A percentile compares a stretch with the other conserved stretches of the same genome.
phyloP scores from a whole-genome alignment of 371 early-diverging fungal species.

The Circinella minor region DNA sequence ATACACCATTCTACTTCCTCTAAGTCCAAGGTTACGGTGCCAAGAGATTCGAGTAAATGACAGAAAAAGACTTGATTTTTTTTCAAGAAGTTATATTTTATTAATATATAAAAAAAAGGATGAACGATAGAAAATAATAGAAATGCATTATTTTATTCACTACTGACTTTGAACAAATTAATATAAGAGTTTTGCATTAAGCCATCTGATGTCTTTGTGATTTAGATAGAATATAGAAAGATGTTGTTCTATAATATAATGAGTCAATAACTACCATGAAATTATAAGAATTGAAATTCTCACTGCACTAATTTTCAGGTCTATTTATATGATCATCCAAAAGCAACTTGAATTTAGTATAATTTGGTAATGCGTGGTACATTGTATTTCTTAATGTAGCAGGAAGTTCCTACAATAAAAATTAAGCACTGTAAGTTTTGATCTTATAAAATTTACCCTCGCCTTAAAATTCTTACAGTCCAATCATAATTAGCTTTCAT shows the following conservation, averaged over 20 bases:
- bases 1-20: neutral
- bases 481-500: neutral
- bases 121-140: too few species aligned
- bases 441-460: neutral
- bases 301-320: neutral
- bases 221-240: neutral
- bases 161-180: too few species aligned
- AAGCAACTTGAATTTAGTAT: neutral
- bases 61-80: neutral
- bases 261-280: neutral
- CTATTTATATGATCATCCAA: neutral
- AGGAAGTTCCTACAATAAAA: neutral
- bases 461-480: neutral
- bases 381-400: neutral
- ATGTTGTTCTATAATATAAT: neutral
- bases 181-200: neutral
- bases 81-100: neutral
- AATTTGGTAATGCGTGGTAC: neutral
- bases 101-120: too few species aligned
- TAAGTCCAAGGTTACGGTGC: too few species aligned
- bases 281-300: neutral
- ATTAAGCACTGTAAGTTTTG: neutral
- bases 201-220: neutral
- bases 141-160: too few species aligned
- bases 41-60: neutral